phyloP scores from a whole-genome alignment of 75 land plant species.

The Picea glauca region DNA sequence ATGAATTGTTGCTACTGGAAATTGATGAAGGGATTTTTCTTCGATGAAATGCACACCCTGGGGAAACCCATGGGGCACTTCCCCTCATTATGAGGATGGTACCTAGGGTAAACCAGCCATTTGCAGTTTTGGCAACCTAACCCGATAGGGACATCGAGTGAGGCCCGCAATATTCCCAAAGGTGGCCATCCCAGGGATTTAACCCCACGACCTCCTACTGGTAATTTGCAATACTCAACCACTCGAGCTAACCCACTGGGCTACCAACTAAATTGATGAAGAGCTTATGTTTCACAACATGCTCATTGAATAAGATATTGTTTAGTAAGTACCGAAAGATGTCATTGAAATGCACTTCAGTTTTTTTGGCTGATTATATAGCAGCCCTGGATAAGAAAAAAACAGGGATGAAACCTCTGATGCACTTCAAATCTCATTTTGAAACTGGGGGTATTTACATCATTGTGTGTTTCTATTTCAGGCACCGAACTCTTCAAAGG shows the following conservation, averaged over 20 bases:
- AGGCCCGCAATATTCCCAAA: too few relatives aligned
- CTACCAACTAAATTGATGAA: too few relatives aligned
- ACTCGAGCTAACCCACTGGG: too few relatives aligned
- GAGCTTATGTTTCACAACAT: background rate
- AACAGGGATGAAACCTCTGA: background rate
- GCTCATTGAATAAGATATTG: background rate
- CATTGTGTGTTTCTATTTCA: slow-evolving; percentile 10
- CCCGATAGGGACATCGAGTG: too few relatives aligned
- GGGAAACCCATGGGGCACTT: too few relatives aligned
- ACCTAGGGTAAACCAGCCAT: too few relatives aligned
- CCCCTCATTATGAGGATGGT: too few relatives aligned
- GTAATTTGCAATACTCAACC: too few relatives aligned
- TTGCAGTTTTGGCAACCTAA: too few relatives aligned
- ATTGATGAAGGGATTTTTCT: background rate
- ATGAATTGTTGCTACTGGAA: background rate
- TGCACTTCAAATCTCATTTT: background rate
- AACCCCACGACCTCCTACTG: too few relatives aligned
- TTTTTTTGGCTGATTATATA: background rate
- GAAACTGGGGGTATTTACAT: background rate
- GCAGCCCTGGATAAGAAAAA: background rate
- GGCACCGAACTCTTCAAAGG: slow-evolving; percentile 15
- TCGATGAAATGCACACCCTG: too few relatives aligned
- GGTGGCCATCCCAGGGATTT: too few relatives aligned
- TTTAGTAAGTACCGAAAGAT: background rate
- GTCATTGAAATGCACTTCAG: background rate